Evolutionary conservation across 2,329 filamentous ascomycete genomes (phyloP).

Genomic region (Fusarium paranaense): DNA sequence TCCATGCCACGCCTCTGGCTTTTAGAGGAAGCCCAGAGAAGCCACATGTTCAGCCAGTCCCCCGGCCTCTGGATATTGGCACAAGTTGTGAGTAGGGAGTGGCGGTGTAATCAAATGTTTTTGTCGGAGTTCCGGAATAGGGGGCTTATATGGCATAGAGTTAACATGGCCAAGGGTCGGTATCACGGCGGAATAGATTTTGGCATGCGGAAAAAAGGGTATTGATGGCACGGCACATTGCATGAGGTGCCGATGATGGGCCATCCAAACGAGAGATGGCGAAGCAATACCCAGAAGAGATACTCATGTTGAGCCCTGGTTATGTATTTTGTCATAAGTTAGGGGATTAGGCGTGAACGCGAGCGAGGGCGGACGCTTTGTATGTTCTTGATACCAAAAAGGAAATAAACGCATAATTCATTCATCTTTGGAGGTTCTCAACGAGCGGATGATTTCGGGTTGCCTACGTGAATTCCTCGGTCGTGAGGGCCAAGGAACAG

Average conservation of each 20-base stretch:
- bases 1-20: constrained; percentile 62
- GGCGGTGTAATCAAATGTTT: constrained; percentile 26
- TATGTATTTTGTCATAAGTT: background rate
- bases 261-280: background rate
- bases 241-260: background rate
- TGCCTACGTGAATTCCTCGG: background rate
- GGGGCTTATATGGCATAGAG: constrained; percentile 39
- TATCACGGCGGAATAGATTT: constrained; percentile 37
- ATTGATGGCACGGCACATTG: constrained; percentile 1
- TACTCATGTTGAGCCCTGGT: background rate
- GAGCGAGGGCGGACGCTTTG: background rate
- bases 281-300: constrained; percentile 11
- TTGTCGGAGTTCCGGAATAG: constrained; percentile 43
- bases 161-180: constrained; percentile 25
- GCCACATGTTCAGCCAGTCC: constrained; percentile 49
- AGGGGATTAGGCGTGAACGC: background rate
- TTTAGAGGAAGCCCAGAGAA: constrained; percentile 74
- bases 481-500: background rate
- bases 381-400: constrained; percentile 22
- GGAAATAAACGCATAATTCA: constrained; percentile 18
- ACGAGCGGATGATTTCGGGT: background rate
- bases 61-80: constrained; percentile 49
- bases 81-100: constrained; percentile 43
- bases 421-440: background rate
- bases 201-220: constrained; percentile 21